Conservation (phyloP, 495 filamentous ascomycete genomes). For the Thozetella sp. region DNA sequence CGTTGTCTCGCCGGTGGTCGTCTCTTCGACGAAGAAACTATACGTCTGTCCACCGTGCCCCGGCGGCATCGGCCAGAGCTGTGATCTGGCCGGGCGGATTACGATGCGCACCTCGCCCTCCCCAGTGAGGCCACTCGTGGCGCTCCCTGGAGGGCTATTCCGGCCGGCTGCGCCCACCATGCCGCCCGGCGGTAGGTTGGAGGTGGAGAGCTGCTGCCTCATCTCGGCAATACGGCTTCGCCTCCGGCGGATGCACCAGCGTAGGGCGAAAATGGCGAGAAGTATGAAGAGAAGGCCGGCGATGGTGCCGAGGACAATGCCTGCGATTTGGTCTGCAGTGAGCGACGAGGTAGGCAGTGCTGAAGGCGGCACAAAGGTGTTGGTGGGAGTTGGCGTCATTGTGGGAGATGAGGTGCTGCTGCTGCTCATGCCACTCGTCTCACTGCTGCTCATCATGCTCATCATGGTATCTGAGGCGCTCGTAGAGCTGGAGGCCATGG, state of each 20-base stretch:
- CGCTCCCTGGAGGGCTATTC: not conserved
- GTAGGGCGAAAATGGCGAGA: slow-evolving; percentile 23
- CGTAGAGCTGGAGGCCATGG: not conserved
- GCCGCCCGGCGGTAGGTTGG: not conserved
- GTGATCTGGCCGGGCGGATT: slow-evolving; percentile 20
- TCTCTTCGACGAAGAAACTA: slow-evolving; percentile 21
- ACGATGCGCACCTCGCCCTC: slow-evolving; percentile 28
- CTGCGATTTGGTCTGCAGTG: slow-evolving; percentile 19
- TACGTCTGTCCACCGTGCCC: slow-evolving; percentile 15
- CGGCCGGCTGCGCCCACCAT: not conserved
- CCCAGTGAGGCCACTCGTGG: slow-evolving; percentile 12
- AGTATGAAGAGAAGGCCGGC: slow-evolving; percentile 21
- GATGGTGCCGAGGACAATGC: slow-evolving; percentile 17
- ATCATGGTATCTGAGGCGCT: not conserved
- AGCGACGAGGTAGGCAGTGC: not conserved
- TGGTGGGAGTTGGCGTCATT: not conserved
- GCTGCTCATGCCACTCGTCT: not conserved
- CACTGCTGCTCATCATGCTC: not conserved
- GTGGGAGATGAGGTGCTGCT: slow-evolving; percentile 1
- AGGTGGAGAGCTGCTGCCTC: slow-evolving; percentile 15
- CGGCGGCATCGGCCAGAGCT: slow-evolving; percentile 22
- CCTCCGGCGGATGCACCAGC: slow-evolving; percentile 15
- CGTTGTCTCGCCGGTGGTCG: slow-evolving; percentile 21
- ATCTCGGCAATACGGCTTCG: slow-evolving; percentile 11
- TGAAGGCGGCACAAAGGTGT: not conserved